Base-by-base conservation (phyloP, 306 rosid species). In the Aeschynomene evenia region DNA sequence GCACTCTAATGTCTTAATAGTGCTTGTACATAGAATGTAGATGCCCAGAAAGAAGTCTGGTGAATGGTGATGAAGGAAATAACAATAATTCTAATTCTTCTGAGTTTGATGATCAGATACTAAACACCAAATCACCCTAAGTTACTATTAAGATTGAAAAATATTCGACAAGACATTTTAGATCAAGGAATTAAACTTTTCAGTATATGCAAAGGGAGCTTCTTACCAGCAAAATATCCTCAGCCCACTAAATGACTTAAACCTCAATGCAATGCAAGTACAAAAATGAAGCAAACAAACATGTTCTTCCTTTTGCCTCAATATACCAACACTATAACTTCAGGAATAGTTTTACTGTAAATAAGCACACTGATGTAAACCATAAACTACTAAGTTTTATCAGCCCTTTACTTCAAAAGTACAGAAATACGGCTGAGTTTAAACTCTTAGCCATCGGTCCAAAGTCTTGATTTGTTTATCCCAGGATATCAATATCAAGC, bases 401-500 rank as follows among this genome's bases (percentile, higher is more conserved):
- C 49, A 75, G 48, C 78, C 74, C 52, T 65, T 75, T 15, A 39
- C 61, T 77, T 76, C 20, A 50, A 61, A 61, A 77, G 62, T 74
- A 70, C 56, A 63, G 60, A 54, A 79, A 70, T 28, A 78, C 22
- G 53, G 79, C 71, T 31, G 73, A 75, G 42, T 59, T 46, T 9
- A 26, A 26, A 28, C 31, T 28, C 31, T 28, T 3, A 52, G 66
- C 34, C 51, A 72, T 45, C 73, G 67, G 63, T 54, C 51, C 39
- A 45, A 21, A 75, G 62, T 56, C 34, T n/a, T n/a, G n/a, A n/a
- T n/a, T n/a, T 57, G 33, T 16, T 59, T 26, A 39, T 60, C 70
- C 76, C 82, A 7, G 26, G 22, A 64, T 74, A 66, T 48, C 72
- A 72, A 75, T 63, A 69, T 91, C 85, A 95, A 74, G 95, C 97